Base-by-base conservation (phyloP, 805 yeast genomes). In the Candida stauntonica region DNA sequence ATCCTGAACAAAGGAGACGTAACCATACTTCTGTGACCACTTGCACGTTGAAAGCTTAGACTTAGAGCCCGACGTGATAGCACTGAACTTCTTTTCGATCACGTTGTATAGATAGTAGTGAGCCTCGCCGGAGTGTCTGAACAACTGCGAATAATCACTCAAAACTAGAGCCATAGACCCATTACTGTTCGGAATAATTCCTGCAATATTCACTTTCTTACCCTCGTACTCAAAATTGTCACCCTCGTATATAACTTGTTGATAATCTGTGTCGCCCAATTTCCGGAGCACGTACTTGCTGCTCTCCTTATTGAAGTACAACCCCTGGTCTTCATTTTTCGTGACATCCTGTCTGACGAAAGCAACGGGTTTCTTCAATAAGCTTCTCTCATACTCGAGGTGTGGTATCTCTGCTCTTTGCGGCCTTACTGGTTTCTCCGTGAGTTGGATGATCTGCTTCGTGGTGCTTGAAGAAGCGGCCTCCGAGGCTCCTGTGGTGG, bases 71-170 rank as follows among this genome's bases (percentile, higher is more conserved):
- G 57, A 55, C 16, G 50, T 49, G 3, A 68, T 47, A 11, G 67
- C 64, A 4, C 45, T 52, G 29, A 67, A 62, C 5, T 52, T 44
- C 12, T 59, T 59, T 0, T 66, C 46, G 0, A 49, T 60, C 7
- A 77, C 54, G 43, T 84, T 79, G 37, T 73, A 67, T 3, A 85
- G 33, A 81, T 86, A 86, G 60, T 75, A 83, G 17, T 62, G 49
- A 0, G 81, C 81, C 29, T 59, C 62, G 1, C 78, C 63, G 0
- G 95, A 86, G 55, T 86, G 87, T 47, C 96, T 71, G 72, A 79
- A 86, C 51, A 78, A 73, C 21, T 55, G 52, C 12, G 58, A 54
- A 11, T 44, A 39, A 39, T 85, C 73, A 0, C 93, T 70, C 5
- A 62, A 61, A 2, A 87, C 56, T 11, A 91, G 56, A 1, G 78